These are phyloP conservation scores for Ophiocordyceps camponoti-rufipedis DNA, from an alignment of 2,329 filamentous ascomycete genomes.

Conservation along the genomic window DNA sequence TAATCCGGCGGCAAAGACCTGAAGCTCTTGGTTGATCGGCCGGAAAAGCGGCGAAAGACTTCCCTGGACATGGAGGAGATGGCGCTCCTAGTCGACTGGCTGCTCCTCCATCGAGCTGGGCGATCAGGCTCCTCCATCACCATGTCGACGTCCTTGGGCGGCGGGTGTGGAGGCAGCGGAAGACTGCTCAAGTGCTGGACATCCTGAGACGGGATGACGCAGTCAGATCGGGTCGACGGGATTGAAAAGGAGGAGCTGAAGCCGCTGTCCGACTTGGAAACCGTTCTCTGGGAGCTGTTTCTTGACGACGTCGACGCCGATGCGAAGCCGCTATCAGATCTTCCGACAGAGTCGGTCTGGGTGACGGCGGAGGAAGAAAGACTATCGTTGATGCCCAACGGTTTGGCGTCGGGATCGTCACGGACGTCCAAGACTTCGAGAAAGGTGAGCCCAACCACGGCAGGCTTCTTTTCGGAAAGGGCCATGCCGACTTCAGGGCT, in stretches of 20 bases:
- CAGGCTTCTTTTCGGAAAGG: neutral
- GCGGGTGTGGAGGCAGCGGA: neutral
- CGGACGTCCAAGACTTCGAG: constrained; percentile 20
- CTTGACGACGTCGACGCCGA: constrained; percentile 27
- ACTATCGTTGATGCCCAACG: constrained; percentile 4
- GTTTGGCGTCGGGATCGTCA: constrained; percentile 25
- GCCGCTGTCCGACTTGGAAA: constrained; percentile 41
- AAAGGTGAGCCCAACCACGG: constrained; percentile 9
- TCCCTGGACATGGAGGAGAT: constrained; percentile 1
- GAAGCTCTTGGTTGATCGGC: neutral
- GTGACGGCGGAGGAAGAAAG: constrained; percentile 1
- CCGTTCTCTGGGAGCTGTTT: constrained; percentile 21
- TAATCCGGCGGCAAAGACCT: neutral
- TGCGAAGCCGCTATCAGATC: constrained; percentile 29
- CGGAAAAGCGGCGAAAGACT: constrained; percentile 1
- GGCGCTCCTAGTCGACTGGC: constrained; percentile 1
- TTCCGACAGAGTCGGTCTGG: constrained; percentile 6
- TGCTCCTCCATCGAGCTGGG: neutral
- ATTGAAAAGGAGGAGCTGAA: constrained; percentile 43
- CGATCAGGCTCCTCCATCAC: neutral
- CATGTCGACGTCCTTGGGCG: neutral
- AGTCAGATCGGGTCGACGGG: constrained; percentile 26
- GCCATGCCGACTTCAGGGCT: neutral
- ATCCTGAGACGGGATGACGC: neutral
- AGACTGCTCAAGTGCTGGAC: neutral